phyloP scores from a whole-genome alignment of 805 yeast species.

The Starmerella floricola region DNA sequence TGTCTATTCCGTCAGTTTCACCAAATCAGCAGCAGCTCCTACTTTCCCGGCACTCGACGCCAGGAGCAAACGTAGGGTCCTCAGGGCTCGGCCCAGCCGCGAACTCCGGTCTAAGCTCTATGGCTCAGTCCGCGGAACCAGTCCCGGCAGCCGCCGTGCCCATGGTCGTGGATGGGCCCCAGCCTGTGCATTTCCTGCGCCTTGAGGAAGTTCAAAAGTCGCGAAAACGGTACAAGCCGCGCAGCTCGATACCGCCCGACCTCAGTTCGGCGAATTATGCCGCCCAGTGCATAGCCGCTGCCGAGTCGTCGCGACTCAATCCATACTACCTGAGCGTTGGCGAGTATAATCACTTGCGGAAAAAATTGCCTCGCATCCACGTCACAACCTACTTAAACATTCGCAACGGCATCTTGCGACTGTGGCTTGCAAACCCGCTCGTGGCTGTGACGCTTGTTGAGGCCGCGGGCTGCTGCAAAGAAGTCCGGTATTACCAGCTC shows the following conservation, averaged over 20 bases:
- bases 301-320: conserved; percentile 31
- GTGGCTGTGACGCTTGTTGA: conserved; percentile 33
- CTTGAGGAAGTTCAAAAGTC: conserved; percentile 5
- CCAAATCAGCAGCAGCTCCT: neutral
- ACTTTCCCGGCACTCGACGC: too few species aligned
- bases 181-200: neutral
- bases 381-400: conserved; percentile 34
- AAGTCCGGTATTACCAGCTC: conserved; percentile 30
- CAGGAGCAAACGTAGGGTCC: too few species aligned
- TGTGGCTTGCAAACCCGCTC: conserved; percentile 35
- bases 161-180: neutral
- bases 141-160: neutral
- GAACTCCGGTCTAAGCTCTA: neutral
- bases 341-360: conserved; percentile 30
- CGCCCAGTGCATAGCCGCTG: conserved; percentile 33
- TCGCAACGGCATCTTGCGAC: conserved; percentile 33
- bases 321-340: conserved; percentile 30
- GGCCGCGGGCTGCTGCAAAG: conserved; percentile 35
- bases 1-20: neutral
- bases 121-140: neutral
- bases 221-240: conserved; percentile 28
- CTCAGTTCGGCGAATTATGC: conserved; percentile 29
- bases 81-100: neutral
- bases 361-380: conserved; percentile 28
- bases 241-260: conserved; percentile 33